Evolutionary conservation across 1,284 basidiomycete species (phyloP), one percentile per base, ranked within the genome.

Genomic region (Ustilago loliicola): DNA sequence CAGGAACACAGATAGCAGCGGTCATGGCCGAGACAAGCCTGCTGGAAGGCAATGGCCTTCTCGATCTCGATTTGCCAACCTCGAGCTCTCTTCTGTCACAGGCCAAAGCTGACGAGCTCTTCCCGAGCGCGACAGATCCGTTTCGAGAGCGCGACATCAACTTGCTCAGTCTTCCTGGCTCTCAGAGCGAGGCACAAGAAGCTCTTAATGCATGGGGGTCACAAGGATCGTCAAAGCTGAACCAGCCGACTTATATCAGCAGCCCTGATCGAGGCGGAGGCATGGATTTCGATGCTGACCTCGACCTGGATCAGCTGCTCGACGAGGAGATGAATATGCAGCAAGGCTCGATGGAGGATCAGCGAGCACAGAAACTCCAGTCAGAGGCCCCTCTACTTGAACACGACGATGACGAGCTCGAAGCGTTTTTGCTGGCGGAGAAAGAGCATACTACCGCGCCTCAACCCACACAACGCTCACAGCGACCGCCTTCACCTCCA

Each of bases 191-290:
- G 34, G 75, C 70, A 3, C 75, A 77, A 32, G 70, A 70, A 38
- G 75, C 75, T 19, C 75, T 77, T 53, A 70, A 77, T 45, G 63
- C 66, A 19, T 66, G 63, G 63, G 64, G 57, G 21, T 67, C 68
- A 1, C 73, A 66, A 9, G 50, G 53, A 23, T 48, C 50, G 23
- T 45, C 57, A 2, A 67, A 67, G 45, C 32, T 65, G 23, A 48
- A 65, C 23, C 25, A 29, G 10, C 21, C 13, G 7, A 10, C 58
- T 15, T 53, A 17, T 5, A 42, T 23, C 3, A 54, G 48, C 10
- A 61, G 56, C 27, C 61, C 68, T 25, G 55, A 68, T 19, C 61
- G 57, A 48, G 51, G 30, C 13, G 60, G 53, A 15, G 19, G 34
- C 27, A 69, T 77, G 62, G 70, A 72, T 48, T 68, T 70, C 36